phyloP scores from a whole-genome alignment of 2,329 filamentous ascomycete genomes.

The Cordyceps pruinosa region DNA sequence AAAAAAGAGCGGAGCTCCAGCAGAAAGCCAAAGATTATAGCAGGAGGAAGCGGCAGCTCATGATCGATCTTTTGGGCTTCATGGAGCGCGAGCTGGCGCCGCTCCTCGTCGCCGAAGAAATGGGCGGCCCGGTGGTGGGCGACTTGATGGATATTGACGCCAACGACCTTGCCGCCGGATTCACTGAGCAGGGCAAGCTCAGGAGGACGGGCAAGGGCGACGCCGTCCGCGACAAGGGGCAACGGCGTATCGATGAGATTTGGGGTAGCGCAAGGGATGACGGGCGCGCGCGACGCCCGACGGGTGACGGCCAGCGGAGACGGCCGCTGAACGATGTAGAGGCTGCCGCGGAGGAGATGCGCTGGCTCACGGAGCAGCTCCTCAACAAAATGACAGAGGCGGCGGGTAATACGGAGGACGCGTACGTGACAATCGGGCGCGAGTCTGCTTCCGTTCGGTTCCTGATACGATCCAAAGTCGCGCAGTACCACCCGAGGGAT shows the following conservation, averaged over 20 bases:
- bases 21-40: conserved; percentile 54
- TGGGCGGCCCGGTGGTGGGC: conserved; percentile 76
- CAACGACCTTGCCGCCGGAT: conserved; percentile 52
- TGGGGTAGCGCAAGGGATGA: conserved; percentile 37
- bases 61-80: conserved; percentile 60
- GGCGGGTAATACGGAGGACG: conserved; percentile 45
- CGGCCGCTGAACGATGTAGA: conserved; percentile 39
- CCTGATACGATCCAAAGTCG: conserved; percentile 57
- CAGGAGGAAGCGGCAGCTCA: conserved; percentile 51
- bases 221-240: conserved; percentile 42
- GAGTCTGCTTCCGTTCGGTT: conserved; percentile 59
- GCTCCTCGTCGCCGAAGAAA: conserved; percentile 76
- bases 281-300: conserved; percentile 14
- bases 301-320: background rate
- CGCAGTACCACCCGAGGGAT: conserved; percentile 59
- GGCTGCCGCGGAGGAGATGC: conserved; percentile 51
- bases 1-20: conserved; percentile 55
- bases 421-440: conserved; percentile 51
- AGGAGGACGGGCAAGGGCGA: conserved; percentile 34
- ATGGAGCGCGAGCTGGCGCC: conserved; percentile 62
- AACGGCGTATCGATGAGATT: conserved; percentile 58
- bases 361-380: conserved; percentile 51
- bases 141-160: conserved; percentile 59
- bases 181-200: conserved; percentile 51
- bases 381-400: conserved; percentile 52